Conservation (phyloP, 805 yeast species). For the Nakazawaea siamensis region DNA sequence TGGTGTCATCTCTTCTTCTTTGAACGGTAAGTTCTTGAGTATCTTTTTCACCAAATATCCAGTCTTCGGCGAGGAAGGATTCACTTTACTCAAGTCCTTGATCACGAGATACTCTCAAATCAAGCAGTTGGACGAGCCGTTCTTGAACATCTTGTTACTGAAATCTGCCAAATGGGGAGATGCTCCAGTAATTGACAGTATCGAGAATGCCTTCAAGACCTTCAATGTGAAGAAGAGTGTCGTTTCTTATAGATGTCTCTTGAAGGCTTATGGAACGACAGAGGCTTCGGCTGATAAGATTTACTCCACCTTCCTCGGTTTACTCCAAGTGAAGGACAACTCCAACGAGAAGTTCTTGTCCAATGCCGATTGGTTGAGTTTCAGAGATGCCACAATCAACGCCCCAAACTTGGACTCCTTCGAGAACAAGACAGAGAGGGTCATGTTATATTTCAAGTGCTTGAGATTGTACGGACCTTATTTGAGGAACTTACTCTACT, state of each 20-base stretch:
- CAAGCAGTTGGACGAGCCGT: conserved; percentile 67
- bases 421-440: conserved; percentile 30
- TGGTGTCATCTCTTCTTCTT: conserved; percentile 64
- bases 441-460: conserved; percentile 44
- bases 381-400: conserved; percentile 66
- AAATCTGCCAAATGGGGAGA: conserved; percentile 63
- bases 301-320: conserved; percentile 24
- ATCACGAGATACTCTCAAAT: conserved; percentile 47
- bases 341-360: conserved; percentile 58
- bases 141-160: conserved; percentile 67
- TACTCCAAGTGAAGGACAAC: conserved; percentile 34
- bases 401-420: conserved; percentile 26
- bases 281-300: conserved; percentile 47
- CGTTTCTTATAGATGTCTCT: conserved; percentile 62
- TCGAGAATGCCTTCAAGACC: conserved; percentile 49
- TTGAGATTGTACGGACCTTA: conserved; percentile 41
- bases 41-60: conserved; percentile 58
- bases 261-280: conserved; percentile 67
- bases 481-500: conserved; percentile 38
- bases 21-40: conserved; percentile 61
- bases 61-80: conserved; percentile 43
- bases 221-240: conserved; percentile 54
- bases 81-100: conserved; percentile 40
- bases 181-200: conserved; percentile 52
- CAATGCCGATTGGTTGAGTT: conserved; percentile 78